Evolutionary conservation across 2,329 filamentous ascomycete genomes (phyloP), one percentile per base, ranked within the genome.

Genomic region (Colletotrichum cereale): DNA sequence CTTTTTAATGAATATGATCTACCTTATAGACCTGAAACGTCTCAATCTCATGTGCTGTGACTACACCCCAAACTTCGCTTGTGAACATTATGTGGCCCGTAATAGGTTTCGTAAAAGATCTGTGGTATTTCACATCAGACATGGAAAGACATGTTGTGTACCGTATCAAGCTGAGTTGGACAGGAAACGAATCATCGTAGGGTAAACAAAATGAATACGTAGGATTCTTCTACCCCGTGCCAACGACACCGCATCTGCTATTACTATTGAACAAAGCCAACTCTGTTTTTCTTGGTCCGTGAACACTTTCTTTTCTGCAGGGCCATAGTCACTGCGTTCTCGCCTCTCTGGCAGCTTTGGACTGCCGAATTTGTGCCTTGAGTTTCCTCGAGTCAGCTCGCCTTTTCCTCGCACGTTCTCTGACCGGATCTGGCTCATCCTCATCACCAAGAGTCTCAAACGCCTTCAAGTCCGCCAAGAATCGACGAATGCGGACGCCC

Each of bases 401-500:
- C 69, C 79, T 78, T 63, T 75, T 75, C 53, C 75, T 77, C 6
- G 75, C 77, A 24, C 77, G 76, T 55, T 78, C 74, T 29, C 76
- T 73, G 53, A 72, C 74, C 11, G 74, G 74, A 38, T 79, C 77
- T 6, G 52, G 74, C 10, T 75, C 64, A 0, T 75, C 72, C 18
- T 80, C 79, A 18, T 81, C 79, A 2, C 80, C 80, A 50, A 89
- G 74, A 16, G 81, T 81, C 66, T 89, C 87, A 55, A 89, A 83
- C 0, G 82, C 82, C 75, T 83, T 86, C 47, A 90, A 75, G 74
- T 89, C 87, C 5, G 86, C 86, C 21, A 90, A 77, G 72, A 90
- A 88, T 8, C 84, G 84, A 42, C 88, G 83, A 56, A 90, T 83
- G 18, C 86, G 80, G 31, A 88, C 75, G 0, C 88, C 88, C 0